phyloP scores from a whole-genome alignment of 495 filamentous ascomycete genomes.

The Mytilinidion resinicola region DNA sequence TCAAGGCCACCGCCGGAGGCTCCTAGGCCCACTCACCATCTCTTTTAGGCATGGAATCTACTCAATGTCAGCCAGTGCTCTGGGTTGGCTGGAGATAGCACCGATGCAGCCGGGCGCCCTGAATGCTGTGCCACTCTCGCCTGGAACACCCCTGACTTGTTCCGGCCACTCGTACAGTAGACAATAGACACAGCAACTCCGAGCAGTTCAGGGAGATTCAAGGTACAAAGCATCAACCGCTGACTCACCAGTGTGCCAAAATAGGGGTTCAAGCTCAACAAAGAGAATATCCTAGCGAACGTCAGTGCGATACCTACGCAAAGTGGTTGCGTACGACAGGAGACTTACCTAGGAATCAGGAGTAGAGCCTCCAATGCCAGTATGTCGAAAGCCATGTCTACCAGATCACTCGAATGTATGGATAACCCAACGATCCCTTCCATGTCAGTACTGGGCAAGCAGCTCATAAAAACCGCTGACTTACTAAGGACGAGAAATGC shows the following conservation, averaged over 20 bases:
- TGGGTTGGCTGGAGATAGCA: too few relatives aligned
- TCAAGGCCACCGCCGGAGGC: conserved; percentile 5
- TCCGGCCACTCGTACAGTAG: background rate
- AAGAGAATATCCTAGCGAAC: conserved; percentile 62
- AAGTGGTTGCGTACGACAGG: conserved; percentile 1
- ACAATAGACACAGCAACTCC: too few relatives aligned
- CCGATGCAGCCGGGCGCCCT: too few relatives aligned
- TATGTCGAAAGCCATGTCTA: conserved; percentile 78
- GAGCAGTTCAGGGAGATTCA: too few relatives aligned
- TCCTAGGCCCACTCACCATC: conserved; percentile 49
- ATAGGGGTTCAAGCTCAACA: conserved; percentile 83
- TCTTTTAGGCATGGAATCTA: conserved; percentile 80
- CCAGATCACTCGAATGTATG: conserved; percentile 53
- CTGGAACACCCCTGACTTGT: background rate
- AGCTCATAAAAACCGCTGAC: conserved; percentile 20
- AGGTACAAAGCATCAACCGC: too few relatives aligned
- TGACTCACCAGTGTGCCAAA: conserved; percentile 69
- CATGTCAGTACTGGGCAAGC: conserved; percentile 7
- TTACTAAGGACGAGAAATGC: conserved; percentile 66
- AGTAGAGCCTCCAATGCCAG: conserved; percentile 84
- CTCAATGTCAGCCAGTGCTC: conserved; percentile 4
- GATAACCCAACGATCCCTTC: conserved; percentile 67
- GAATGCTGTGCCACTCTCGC: too few relatives aligned
- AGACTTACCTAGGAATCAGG: conserved; percentile 64
- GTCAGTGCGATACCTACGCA: background rate